Percentiles rank a stretch among this genome's conserved stretches.
Conservation (phyloP, 139 green algal genomes). For the Marvania coccoides region DNA sequence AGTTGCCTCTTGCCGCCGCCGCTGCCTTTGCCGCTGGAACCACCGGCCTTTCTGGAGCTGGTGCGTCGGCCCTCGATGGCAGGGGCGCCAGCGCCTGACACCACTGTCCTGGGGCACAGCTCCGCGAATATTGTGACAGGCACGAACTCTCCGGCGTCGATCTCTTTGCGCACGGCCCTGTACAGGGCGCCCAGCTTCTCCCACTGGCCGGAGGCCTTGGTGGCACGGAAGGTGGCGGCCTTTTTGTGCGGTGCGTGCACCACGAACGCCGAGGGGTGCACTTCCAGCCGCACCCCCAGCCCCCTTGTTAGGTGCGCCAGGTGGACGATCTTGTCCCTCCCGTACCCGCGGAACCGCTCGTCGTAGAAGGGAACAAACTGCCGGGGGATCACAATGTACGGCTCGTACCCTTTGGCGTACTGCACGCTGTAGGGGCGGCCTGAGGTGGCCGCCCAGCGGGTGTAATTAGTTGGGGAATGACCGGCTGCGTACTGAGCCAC, state of each 20-base stretch:
- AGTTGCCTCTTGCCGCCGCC: no score
- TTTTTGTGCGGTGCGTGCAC: constrained; percentile 26
- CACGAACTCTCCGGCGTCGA: neutral
- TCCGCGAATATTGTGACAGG: constrained; percentile 5
- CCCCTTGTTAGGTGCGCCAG: constrained; percentile 2
- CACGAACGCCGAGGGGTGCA: constrained; percentile 28
- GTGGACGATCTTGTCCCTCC: constrained; percentile 25
- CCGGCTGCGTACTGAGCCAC: neutral
- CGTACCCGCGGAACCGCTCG: constrained; percentile 41
- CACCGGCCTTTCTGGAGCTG: no score
- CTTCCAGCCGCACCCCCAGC: neutral
- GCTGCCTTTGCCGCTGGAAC: no score
- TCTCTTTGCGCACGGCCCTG: neutral
- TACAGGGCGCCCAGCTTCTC: constrained; percentile 6
- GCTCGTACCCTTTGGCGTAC: constrained; percentile 35
- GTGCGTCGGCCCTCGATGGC: no score
- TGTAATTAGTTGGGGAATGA: neutral
- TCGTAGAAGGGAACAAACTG: constrained; percentile 35
- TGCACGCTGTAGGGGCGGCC: constrained; percentile 14
- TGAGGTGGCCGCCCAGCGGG: neutral
- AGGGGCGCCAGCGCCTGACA: no score
- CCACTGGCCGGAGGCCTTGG: constrained; percentile 9
- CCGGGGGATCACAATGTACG: constrained; percentile 27
- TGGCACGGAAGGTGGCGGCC: constrained; percentile 1
- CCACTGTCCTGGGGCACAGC: neutral